phyloP scores from a whole-genome alignment of 345 rosid species.

The Litchi chinensis region DNA sequence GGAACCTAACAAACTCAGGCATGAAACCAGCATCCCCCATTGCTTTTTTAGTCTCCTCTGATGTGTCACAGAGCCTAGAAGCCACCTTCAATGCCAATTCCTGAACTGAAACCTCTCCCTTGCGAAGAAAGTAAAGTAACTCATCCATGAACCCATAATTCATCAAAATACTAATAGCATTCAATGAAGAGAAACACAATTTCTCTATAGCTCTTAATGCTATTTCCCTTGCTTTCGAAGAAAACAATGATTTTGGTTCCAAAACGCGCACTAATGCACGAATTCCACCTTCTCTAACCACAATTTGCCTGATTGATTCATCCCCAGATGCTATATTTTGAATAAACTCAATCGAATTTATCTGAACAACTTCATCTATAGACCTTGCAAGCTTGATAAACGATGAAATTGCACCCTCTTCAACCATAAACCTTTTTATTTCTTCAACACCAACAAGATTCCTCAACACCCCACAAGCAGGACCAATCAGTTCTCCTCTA shows the following conservation, averaged over 20 bases:
- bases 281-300: constrained; percentile 71
- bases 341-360: constrained; percentile 67
- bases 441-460: constrained; percentile 86
- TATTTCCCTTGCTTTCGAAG: constrained; percentile 66
- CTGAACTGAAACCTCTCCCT: constrained; percentile 73
- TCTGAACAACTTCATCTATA: constrained; percentile 68
- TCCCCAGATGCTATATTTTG: constrained; percentile 65
- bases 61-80: constrained; percentile 53
- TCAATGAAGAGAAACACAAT: constrained; percentile 63
- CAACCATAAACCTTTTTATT: constrained; percentile 79
- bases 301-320: constrained; percentile 51
- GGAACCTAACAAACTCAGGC: constrained; percentile 72
- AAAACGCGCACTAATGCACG: constrained; percentile 53
- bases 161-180: constrained; percentile 43
- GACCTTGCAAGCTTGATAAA: constrained; percentile 73
- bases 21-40: constrained; percentile 86
- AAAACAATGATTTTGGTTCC: constrained; percentile 49
- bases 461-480: constrained; percentile 72
- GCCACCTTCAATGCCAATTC: constrained; percentile 77
- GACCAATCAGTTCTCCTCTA: constrained; percentile 48
- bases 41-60: constrained; percentile 66
- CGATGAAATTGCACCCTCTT: constrained; percentile 62
- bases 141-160: constrained; percentile 61
- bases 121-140: constrained; percentile 52
- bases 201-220: constrained; percentile 69